These are phyloP conservation scores for Plantago elongata DNA, from an alignment of 257 asterid genomes.

Conservation along the genomic window DNA sequence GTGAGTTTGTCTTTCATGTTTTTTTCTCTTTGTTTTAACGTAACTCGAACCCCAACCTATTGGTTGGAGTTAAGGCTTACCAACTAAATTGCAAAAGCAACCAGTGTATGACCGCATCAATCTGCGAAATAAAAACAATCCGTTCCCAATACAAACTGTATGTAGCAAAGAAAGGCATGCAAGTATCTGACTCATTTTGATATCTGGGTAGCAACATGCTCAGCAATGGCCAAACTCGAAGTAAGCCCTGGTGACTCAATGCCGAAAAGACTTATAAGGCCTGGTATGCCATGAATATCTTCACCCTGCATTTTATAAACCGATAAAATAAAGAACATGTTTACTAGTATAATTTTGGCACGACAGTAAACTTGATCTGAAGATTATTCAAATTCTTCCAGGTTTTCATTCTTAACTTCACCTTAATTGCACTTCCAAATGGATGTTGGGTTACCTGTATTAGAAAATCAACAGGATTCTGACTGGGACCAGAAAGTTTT, in stretches of 20 bases:
- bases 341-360: neutral
- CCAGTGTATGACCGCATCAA: too few species aligned
- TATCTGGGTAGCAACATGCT: slow-evolving; percentile 54
- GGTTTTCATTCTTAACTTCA: neutral
- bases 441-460: slow-evolving; percentile 50
- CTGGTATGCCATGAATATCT: slow-evolving; percentile 48
- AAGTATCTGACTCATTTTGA: slow-evolving; percentile 15
- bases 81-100: too few species aligned
- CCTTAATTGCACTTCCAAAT: neutral
- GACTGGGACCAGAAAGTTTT: slow-evolving; percentile 61
- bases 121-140: too few species aligned
- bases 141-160: too few species aligned
- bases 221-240: slow-evolving; percentile 73
- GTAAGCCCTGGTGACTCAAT: slow-evolving; percentile 91
- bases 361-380: neutral
- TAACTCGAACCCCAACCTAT: too few species aligned
- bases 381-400: neutral
- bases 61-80: too few species aligned
- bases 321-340: neutral
- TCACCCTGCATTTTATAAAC: slow-evolving; percentile 46
- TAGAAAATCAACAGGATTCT: slow-evolving; percentile 54
- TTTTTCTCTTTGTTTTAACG: too few species aligned
- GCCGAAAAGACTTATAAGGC: slow-evolving; percentile 70
- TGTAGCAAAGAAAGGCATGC: neutral
- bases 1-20: too few species aligned